Evolutionary conservation across 2,329 filamentous ascomycete species (phyloP).

Genomic region (Monosporascus cannonballus): DNA sequence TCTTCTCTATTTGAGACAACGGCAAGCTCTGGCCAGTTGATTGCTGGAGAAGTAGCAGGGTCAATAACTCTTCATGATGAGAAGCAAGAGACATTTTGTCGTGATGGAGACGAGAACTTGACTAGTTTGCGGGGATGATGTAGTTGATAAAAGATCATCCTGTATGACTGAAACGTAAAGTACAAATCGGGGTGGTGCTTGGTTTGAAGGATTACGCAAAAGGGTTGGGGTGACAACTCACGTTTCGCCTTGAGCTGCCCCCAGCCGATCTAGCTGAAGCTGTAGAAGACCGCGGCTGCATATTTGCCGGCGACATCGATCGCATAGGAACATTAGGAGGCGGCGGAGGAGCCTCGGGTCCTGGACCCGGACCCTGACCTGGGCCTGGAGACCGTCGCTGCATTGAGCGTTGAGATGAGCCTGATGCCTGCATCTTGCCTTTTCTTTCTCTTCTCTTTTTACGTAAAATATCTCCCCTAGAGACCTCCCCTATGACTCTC

Average conservation of each 20-base stretch:
- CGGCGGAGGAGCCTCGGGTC: background rate
- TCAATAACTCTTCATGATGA: constrained; percentile 9
- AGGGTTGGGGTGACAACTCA: constrained; percentile 35
- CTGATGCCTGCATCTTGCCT: constrained; percentile 44
- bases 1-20: constrained; percentile 97
- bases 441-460: constrained; percentile 9
- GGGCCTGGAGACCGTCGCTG: constrained; percentile 59
- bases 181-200: background rate
- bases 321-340: constrained; percentile 46
- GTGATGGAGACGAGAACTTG: background rate
- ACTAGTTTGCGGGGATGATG: no score
- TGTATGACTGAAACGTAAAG: no score
- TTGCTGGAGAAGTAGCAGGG: constrained; percentile 15
- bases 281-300: constrained; percentile 58
- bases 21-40: constrained; percentile 63
- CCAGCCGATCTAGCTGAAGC: constrained; percentile 57
- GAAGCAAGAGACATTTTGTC: background rate
- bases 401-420: constrained; percentile 46
- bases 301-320: constrained; percentile 54
- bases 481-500: constrained; percentile 1
- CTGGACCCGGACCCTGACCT: constrained; percentile 41
- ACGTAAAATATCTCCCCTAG: background rate
- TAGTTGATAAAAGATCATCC: no score
- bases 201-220: constrained; percentile 7
- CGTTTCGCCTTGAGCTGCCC: constrained; percentile 49